Conservation (phyloP, 352 stramenopile genomes). For the Phytophthora tentaculata region DNA sequence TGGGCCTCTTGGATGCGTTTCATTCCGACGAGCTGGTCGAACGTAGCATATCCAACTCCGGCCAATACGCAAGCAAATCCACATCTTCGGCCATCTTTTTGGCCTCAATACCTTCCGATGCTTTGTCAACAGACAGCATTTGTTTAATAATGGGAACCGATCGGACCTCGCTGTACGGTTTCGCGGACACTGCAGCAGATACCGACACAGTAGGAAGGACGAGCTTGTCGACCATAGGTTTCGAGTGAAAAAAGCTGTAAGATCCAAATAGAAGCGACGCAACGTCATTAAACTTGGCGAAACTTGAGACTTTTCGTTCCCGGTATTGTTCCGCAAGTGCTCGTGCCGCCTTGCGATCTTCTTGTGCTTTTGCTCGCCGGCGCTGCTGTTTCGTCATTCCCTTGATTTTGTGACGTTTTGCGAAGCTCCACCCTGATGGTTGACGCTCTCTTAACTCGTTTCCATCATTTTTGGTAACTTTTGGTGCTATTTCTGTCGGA, state of each 20-base stretch:
- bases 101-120: neutral
- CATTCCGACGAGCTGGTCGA: neutral
- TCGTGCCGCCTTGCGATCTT: no score
- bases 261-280: neutral
- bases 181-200: neutral
- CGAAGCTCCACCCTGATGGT: neutral
- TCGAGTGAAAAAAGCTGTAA: neutral
- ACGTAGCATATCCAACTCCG: neutral
- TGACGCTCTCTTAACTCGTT: neutral
- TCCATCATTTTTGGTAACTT: no score
- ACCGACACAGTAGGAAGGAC: neutral
- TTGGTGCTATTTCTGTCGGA: no score
- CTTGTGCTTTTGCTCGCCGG: neutral
- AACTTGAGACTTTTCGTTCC: neutral
- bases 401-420: neutral
- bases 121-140: neutral
- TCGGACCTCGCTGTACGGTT: neutral
- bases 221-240: neutral
- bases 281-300: neutral
- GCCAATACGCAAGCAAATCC: neutral
- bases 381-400: slow-evolving; percentile 5
- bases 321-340: no score
- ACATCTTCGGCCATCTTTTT: neutral
- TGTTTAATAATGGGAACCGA: neutral
- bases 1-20: neutral